Percentiles rank a stretch among this genome's conserved stretches.
Evolutionary conservation across 1,284 basidiomycete species (phyloP).

Genomic region (Psilocybe mexicana): DNA sequence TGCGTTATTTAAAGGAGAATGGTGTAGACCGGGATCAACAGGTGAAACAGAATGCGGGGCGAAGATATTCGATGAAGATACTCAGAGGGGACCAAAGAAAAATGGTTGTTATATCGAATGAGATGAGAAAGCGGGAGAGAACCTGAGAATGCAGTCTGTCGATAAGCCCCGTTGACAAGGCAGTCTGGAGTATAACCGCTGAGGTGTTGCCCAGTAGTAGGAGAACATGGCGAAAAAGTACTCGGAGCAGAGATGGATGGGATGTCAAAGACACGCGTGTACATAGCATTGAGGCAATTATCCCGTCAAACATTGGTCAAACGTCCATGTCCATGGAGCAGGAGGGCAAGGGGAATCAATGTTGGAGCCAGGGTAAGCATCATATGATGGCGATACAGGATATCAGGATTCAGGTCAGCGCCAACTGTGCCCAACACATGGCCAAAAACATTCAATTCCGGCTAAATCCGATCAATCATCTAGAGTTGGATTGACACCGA

Average conservation of each 20-base stretch:
- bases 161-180: neutral
- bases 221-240: neutral
- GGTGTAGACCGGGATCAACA: neutral
- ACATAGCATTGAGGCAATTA: neutral
- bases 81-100: neutral
- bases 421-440: too few relatives aligned
- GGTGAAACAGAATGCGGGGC: neutral
- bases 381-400: neutral
- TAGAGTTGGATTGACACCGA: neutral
- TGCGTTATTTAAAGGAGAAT: too few relatives aligned
- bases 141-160: neutral
- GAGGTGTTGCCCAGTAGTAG: too few relatives aligned
- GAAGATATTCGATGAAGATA: neutral
- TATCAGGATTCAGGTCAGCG: too few relatives aligned
- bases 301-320: neutral
- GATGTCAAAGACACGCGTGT: neutral
- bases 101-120: neutral
- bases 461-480: neutral
- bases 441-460: neutral
- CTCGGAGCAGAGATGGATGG: neutral
- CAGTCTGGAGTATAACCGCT: neutral
- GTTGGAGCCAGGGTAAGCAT: neutral
- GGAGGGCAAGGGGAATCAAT: neutral
- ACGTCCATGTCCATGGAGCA: neutral
- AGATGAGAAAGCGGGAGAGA: neutral